These are phyloP conservation scores for Lecanicillium sp. DNA, from an alignment of 2,329 filamentous ascomycete genomes.

Conservation along the genomic window DNA sequence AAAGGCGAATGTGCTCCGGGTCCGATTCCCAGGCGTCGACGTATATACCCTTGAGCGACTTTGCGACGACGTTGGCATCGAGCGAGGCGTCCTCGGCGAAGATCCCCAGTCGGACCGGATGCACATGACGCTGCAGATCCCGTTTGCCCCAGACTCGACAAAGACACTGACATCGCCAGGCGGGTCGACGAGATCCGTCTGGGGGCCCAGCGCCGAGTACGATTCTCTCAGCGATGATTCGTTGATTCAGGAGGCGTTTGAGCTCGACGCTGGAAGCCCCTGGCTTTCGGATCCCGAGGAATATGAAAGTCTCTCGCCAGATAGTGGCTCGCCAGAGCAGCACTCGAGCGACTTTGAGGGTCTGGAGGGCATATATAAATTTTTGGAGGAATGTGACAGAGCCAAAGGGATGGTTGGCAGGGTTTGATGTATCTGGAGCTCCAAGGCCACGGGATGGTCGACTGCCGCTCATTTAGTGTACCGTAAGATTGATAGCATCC, in stretches of 20 bases:
- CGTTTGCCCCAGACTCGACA: constrained; percentile 62
- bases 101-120: constrained; percentile 64
- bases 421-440: constrained; percentile 1
- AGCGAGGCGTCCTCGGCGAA: constrained; percentile 70
- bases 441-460: not conserved
- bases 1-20: constrained; percentile 59
- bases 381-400: constrained; percentile 52
- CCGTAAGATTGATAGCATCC: constrained; percentile 10
- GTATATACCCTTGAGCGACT: constrained; percentile 72
- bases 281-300: constrained; percentile 44
- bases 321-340: constrained; percentile 38
- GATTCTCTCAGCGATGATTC: constrained; percentile 30
- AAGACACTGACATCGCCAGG: constrained; percentile 39
- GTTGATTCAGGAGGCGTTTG: constrained; percentile 34
- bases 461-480: constrained; percentile 19
- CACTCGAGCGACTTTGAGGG: constrained; percentile 47
- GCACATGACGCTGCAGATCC: constrained; percentile 73
- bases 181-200: constrained; percentile 41
- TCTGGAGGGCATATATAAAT: constrained; percentile 51
- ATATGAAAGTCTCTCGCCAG: constrained; percentile 46
- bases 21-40: constrained; percentile 90
- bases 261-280: constrained; percentile 39
- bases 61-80: constrained; percentile 81
- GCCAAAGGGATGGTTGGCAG: constrained; percentile 27
- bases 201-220: constrained; percentile 36